These are phyloP conservation scores for Schizonepeta tenuifolia DNA, from an alignment of 257 asterid genomes.

Conservation along the genomic window DNA sequence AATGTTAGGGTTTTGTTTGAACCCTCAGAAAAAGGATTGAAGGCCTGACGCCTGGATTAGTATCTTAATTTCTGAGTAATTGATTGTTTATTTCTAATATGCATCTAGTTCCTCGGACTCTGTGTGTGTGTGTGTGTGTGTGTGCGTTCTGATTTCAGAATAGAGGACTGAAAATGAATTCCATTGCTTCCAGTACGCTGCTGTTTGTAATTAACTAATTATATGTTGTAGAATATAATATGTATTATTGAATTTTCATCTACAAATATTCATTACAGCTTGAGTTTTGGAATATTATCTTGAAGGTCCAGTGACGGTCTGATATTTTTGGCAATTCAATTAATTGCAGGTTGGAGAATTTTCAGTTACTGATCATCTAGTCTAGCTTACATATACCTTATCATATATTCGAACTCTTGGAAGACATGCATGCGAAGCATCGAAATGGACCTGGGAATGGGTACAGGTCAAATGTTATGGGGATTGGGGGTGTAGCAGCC, in stretches of 20 bases:
- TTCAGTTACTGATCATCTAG: slow-evolving; percentile 14
- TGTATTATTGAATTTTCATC: slow-evolving; percentile 5
- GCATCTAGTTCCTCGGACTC: background rate
- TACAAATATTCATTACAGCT: slow-evolving; percentile 11
- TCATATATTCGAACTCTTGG: slow-evolving; percentile 21
- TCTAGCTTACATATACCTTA: background rate
- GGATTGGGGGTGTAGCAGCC: slow-evolving; percentile 59
- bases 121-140: background rate
- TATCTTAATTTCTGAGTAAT: slow-evolving; percentile 12
- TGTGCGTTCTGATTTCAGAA: slow-evolving; percentile 2
- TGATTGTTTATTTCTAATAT: background rate
- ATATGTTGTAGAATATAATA: slow-evolving; percentile 6
- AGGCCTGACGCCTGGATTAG: background rate
- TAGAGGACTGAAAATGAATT: background rate
- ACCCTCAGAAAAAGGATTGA: background rate
- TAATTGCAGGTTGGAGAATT: slow-evolving; percentile 35
- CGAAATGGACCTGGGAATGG: slow-evolving; percentile 77
- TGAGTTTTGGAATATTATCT: background rate
- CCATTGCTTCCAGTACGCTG: background rate
- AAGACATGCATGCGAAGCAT: slow-evolving; percentile 73
- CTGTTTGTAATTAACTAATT: slow-evolving; percentile 11
- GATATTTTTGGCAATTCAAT: slow-evolving; percentile 7
- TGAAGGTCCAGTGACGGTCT: too few species aligned
- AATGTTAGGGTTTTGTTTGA: slow-evolving; percentile 31
- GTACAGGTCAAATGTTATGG: slow-evolving; percentile 67